phyloP scores from a whole-genome alignment of 164 flowering plant species.

The Magnolia changhungtana region DNA sequence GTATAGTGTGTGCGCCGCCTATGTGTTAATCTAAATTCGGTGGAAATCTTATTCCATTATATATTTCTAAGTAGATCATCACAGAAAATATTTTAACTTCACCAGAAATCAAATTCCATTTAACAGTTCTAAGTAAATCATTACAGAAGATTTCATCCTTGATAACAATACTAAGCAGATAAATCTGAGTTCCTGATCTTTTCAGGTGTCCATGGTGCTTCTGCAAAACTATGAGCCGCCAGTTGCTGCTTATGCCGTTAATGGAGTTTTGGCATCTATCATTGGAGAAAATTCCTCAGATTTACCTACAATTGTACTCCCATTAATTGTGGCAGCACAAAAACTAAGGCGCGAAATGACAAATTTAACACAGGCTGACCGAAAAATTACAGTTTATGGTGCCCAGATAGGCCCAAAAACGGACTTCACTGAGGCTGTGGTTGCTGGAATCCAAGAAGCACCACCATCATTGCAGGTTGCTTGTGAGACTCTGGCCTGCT shows the following conservation, averaged over 20 bases:
- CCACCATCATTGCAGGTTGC: constrained; percentile 49
- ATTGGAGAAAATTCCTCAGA: constrained; percentile 34
- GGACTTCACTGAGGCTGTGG: constrained; percentile 29
- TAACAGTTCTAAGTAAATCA: no score
- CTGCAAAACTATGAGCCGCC: constrained; percentile 61
- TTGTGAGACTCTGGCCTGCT: constrained; percentile 59
- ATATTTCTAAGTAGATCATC: no score
- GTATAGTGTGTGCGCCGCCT: no score
- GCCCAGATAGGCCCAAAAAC: constrained; percentile 49
- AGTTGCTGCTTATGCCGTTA: constrained; percentile 52
- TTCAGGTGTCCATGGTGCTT: constrained; percentile 61
- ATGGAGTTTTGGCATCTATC: constrained; percentile 48
- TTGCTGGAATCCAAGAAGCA: constrained; percentile 33
- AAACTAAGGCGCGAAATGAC: constrained; percentile 42
- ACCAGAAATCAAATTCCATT: no score
- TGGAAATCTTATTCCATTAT: no score
- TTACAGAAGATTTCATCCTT: no score
- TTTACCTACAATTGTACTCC: constrained; percentile 48
- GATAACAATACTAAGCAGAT: no score
- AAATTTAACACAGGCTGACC: constrained; percentile 12
- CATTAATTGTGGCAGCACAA: constrained; percentile 44
- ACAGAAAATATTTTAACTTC: no score
- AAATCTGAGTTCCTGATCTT: not conserved
- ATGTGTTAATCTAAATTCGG: no score
- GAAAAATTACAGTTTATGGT: constrained; percentile 37